Evolutionary conservation across 1,139 yeast genomes (phyloP).

Genomic region (Pichia sp.): DNA sequence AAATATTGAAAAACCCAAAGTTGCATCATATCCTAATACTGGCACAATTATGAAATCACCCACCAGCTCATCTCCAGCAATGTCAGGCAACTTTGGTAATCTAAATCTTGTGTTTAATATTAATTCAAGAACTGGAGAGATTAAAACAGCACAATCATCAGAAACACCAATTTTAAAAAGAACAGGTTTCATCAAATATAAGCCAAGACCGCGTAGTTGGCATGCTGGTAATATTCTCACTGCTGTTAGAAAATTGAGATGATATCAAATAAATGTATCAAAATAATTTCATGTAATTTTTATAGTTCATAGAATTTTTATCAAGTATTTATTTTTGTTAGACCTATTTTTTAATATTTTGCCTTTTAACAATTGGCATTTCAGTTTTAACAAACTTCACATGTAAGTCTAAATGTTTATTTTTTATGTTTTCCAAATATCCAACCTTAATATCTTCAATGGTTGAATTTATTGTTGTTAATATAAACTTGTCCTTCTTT

Average conservation of each 20-base stretch:
- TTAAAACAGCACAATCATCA: background rate
- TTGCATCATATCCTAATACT: background rate
- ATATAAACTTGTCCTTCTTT: slow-evolving; percentile 24
- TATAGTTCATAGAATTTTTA: background rate
- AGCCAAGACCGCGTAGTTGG: slow-evolving; percentile 14
- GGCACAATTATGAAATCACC: background rate
- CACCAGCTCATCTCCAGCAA: background rate
- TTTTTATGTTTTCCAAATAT: slow-evolving; percentile 35
- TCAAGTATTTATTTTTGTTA: background rate
- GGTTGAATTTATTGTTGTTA: slow-evolving; percentile 28
- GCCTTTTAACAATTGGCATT: slow-evolving; percentile 35
- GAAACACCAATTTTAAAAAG: slow-evolving; percentile 1
- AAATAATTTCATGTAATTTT: background rate
- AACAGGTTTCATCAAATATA: slow-evolving; percentile 2
- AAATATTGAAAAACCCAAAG: background rate
- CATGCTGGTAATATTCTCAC: slow-evolving; percentile 10
- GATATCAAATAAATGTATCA: background rate
- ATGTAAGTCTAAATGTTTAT: slow-evolving; percentile 30
- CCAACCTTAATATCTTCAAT: slow-evolving; percentile 40
- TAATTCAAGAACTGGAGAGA: background rate
- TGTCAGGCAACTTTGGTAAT: background rate
- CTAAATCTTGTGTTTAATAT: background rate
- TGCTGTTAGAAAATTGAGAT: slow-evolving; percentile 9
- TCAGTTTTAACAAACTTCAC: slow-evolving; percentile 36
- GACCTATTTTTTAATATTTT: slow-evolving; percentile 13